A percentile compares a stretch with the other conserved stretches of the same genome.
phyloP scores from a whole-genome alignment of 176 grass and related monocot species.

The Panicum miliaceum region DNA sequence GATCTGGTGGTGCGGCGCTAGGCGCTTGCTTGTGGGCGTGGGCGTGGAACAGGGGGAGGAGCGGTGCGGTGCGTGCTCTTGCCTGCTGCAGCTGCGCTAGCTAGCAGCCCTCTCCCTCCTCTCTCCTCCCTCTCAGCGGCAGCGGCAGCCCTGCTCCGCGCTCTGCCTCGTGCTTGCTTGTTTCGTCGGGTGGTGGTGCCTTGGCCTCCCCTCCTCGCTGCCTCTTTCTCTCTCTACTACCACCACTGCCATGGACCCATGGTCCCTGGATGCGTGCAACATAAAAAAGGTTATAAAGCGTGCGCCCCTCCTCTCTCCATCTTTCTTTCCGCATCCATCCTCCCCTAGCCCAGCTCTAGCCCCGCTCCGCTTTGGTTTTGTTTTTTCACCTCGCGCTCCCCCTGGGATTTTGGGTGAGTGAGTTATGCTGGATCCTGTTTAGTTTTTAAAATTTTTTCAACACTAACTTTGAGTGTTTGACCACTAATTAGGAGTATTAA shows the following conservation, averaged over 20 bases:
- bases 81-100: background rate
- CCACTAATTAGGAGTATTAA: too few species aligned
- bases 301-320: background rate
- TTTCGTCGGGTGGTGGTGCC: conserved; percentile 18
- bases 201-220: background rate
- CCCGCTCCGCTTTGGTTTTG: background rate
- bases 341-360: background rate
- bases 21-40: conserved; percentile 23
- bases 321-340: conserved; percentile 22
- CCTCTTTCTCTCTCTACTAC: background rate
- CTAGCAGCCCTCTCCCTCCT: background rate
- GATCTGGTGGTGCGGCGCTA: background rate
- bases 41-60: background rate
- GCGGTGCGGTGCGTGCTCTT: background rate
- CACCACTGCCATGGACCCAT: too few species aligned
- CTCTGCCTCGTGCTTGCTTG: conserved; percentile 9
- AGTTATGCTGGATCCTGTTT: too few species aligned
- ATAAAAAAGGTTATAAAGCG: conserved; percentile 78
- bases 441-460: too few species aligned
- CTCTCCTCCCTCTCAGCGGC: background rate
- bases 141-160: background rate
- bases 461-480: too few species aligned
- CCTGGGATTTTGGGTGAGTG: background rate
- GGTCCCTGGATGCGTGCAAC: conserved; percentile 77
- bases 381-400: conserved; percentile 12